Evolutionary conservation across 2,329 filamentous ascomycete species (phyloP), one percentile per base, ranked within the genome.

Genomic region (Didymella sp.): DNA sequence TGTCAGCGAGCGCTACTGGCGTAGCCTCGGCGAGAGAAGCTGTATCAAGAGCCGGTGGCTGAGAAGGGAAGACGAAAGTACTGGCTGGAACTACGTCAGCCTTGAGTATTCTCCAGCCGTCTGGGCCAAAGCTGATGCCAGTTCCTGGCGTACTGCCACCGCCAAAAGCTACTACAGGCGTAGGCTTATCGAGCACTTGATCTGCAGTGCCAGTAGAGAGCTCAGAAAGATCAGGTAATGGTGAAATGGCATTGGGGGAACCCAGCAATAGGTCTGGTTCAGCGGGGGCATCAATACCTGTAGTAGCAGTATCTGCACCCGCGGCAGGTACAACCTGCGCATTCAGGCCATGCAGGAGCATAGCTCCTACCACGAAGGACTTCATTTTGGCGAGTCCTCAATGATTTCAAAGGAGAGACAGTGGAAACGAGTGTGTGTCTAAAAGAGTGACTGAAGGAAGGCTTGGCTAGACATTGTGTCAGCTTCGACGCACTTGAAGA

Each of bases 401-500:
- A 35, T 21, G 9, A 2, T 31, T 38, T 33, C 21, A 50, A 52
- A 53, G 19, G 40, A 58, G 50, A 58, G 48, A 53, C 43, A 49
- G 38, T 49, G 40, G 40, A 49, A 58, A 58, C 44, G 55, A 58
- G 55, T 40, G 49, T 58, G 24, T 40, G 43, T 48, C 43, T 43
- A 35, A 56, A 53, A 45, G 55, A 58, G 49, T 40, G 55, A 58
- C 55, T 58, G 55, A 49, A 53, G 49, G 49, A 53, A 52, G 40
- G 48, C 55, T 52, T 52, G 55, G 48, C 55, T 58, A 58, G 55
- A 58, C 55, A 58, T 53, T 58, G 48, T 52, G 43, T 48, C 55
- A 53, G 50, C 48, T 52, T 33, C 48, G 38, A 25, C 19, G 33
- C 28, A 31, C 28, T 49, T 49, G 21, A 38, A 58, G 55, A 52